Base-by-base conservation (phyloP, 805 yeast genomes). In the Candida vaughaniae region DNA sequence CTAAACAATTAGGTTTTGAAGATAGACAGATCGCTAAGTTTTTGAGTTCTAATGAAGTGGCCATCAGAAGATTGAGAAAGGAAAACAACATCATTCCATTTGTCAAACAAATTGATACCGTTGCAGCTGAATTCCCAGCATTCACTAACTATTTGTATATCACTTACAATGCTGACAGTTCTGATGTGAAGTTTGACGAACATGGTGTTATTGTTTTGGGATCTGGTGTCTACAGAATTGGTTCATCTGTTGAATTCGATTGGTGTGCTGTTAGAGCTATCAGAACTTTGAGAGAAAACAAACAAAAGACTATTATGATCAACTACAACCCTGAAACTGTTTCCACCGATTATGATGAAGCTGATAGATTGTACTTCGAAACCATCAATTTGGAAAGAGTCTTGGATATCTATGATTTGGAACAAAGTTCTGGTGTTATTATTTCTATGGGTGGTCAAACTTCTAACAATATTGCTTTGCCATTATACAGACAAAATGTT, bases 371-470 rank as follows among this genome's bases (percentile, higher is more conserved):
- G 51, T 91, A 93, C 70, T 91, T 91, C 56, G 99, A 91, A 74
- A 90, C 93, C 30, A 86, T 91, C 64, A 88, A 88, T 64, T 71
- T 90, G 54, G 99, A 91, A 72, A 78, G 97, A 62, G 91, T 91
- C 20, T 72, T 91, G 56, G 99, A 91, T 69, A 89, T 91, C 52
- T 93, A 91, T 60, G 96, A 91, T 61, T 68, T 88, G 40, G 98
- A 93, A 71, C 77, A 79, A 51, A 83, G 96, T 26, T 66, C 80
- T 9, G 99, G 98, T 72, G 97, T 91, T 41, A 81, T 91, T 42
- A 87, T 91, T 47, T 83, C 97, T 40, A 89, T 91, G 95, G 99
- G 99, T 76, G 99, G 99, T 60, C 99, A 91, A 71, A 87, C 96
- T 22, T 87, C 98, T 10, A 90, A 91, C 72, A 91, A 91, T 66